Conservation (phyloP, 2,329 filamentous ascomycete genomes). For the Xylaria sp. region DNA sequence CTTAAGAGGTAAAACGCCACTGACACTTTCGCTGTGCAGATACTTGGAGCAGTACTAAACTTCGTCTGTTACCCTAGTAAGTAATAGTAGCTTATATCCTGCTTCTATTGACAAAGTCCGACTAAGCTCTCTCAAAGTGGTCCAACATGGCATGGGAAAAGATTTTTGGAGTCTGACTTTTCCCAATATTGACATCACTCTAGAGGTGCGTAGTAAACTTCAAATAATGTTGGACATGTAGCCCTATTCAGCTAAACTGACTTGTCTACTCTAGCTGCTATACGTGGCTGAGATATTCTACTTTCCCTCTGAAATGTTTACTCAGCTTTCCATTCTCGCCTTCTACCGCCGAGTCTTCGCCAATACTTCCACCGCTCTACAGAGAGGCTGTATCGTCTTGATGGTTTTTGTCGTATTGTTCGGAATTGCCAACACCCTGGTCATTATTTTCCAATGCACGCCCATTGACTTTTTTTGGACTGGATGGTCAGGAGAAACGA, state of each 20-base stretch:
- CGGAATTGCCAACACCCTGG: constrained; percentile 24
- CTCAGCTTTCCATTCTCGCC: constrained; percentile 28
- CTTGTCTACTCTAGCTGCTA: constrained; percentile 7
- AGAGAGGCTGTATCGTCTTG: constrained; percentile 16
- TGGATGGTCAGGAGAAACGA: constrained; percentile 23
- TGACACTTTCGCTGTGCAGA: constrained; percentile 2
- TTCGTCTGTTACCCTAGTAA: constrained; percentile 28
- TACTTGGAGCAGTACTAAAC: constrained; percentile 18
- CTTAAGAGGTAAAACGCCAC: not conserved
- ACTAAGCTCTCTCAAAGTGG: constrained; percentile 12
- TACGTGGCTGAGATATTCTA: constrained; percentile 30
- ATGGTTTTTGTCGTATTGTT: constrained; percentile 27
- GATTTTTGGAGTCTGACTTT: constrained; percentile 29
- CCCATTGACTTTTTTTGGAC: constrained; percentile 27
- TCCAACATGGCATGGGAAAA: constrained; percentile 21
- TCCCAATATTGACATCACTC: constrained; percentile 23
- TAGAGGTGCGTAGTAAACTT: constrained; percentile 15
- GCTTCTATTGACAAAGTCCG: not conserved
- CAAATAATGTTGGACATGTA: not conserved
- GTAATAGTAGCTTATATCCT: not conserved
- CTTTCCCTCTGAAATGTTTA: constrained; percentile 28
- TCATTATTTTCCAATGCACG: constrained; percentile 29
- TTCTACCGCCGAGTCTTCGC: constrained; percentile 30
- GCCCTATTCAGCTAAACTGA: not conserved
- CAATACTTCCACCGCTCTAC: constrained; percentile 18